phyloP scores from a whole-genome alignment of 2,329 filamentous ascomycete genomes.

The Malbranchea zuffiana region DNA sequence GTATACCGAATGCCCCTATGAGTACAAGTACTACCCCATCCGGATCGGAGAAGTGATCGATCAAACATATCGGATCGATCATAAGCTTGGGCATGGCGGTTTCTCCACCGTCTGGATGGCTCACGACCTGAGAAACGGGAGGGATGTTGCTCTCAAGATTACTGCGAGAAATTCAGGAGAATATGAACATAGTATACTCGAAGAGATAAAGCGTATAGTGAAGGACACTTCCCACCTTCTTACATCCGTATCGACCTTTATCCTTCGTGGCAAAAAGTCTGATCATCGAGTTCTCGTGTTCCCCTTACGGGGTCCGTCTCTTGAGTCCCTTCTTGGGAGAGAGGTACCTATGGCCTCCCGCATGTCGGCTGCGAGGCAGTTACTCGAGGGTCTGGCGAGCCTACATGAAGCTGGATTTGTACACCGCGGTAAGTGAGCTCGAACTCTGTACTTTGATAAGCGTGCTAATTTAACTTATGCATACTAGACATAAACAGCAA shows the following conservation, averaged over 20 bases:
- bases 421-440: conserved; percentile 18
- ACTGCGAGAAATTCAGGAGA: conserved; percentile 2
- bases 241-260: conserved; percentile 10
- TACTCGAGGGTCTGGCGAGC: conserved; percentile 19
- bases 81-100: conserved; percentile 12
- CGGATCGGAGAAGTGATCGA: conserved; percentile 10
- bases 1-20: conserved; percentile 8
- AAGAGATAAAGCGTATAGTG: conserved; percentile 7
- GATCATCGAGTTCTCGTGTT: conserved; percentile 16
- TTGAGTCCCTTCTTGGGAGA: conserved; percentile 11
- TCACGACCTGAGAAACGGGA: conserved; percentile 10
- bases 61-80: conserved; percentile 11
- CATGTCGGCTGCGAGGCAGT: conserved; percentile 23
- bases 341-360: conserved; percentile 16
- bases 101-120: conserved; percentile 14
- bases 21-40: conserved; percentile 11
- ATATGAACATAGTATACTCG: conserved; percentile 8
- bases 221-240: conserved; percentile 12
- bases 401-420: conserved; percentile 21
- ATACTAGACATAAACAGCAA: conserved; percentile 9
- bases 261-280: conserved; percentile 7
- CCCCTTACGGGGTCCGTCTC: conserved; percentile 18
- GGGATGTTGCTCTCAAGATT: conserved; percentile 13
- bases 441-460: neutral
- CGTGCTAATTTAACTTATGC: conserved; percentile 1